Conservation (phyloP, 179 eudicot species). For the Carnegiea gigantea region DNA sequence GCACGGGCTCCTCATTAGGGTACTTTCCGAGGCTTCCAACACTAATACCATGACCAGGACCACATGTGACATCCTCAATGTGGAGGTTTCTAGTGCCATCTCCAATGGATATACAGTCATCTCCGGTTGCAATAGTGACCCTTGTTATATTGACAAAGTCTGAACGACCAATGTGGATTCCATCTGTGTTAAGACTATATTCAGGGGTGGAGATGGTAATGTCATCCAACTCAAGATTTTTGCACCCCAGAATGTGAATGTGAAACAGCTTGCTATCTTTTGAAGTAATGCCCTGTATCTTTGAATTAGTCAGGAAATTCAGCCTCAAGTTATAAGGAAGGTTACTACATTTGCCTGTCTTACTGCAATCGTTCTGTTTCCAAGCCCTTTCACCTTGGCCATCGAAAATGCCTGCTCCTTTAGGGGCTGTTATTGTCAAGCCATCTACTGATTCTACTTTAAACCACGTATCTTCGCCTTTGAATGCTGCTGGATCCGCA, state of each 20-base stretch:
- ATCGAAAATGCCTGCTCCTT: constrained; percentile 45
- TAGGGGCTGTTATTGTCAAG: constrained; percentile 35
- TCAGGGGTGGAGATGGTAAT: constrained; percentile 40
- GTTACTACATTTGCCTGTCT: constrained; percentile 31
- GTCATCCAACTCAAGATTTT: constrained; percentile 25
- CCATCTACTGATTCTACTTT: constrained; percentile 27
- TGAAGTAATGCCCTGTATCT: constrained; percentile 41
- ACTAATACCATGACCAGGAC: constrained; percentile 65
- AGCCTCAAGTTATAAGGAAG: constrained; percentile 46
- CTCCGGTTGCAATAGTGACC: constrained; percentile 45
- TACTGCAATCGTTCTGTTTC: constrained; percentile 39
- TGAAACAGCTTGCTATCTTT: constrained; percentile 51
- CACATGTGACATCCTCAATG: constrained; percentile 42
- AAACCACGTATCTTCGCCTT: constrained; percentile 41
- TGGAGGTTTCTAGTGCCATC: constrained; percentile 43
- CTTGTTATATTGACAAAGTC: constrained; percentile 27
- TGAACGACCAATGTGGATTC: constrained; percentile 57
- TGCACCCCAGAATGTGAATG: constrained; percentile 39
- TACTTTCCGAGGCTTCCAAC: constrained; percentile 54
- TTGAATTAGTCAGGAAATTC: constrained; percentile 35
- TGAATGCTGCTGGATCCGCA: constrained; percentile 21
- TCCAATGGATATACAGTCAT: constrained; percentile 52
- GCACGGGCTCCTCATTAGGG: constrained; percentile 37
- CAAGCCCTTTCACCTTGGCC: constrained; percentile 45
- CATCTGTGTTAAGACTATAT: constrained; percentile 55